phyloP scores from a whole-genome alignment of 768 basidiomycete species.

The Lyophyllum shimeji region DNA sequence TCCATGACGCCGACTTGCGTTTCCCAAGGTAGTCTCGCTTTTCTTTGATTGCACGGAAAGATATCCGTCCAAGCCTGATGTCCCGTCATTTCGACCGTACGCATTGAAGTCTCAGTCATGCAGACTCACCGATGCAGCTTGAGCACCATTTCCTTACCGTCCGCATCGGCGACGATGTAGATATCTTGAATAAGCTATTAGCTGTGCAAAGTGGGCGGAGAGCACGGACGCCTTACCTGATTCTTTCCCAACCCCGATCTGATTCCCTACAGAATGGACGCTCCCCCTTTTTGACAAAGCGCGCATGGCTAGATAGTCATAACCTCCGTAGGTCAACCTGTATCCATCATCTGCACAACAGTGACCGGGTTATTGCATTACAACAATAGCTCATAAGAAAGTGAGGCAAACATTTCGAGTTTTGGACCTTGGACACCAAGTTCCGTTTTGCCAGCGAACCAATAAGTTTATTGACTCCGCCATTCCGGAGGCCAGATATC shows the following conservation, averaged over 20 bases:
- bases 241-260: conserved; percentile 98
- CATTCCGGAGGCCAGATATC: conserved; percentile 88
- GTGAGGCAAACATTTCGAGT: conserved; percentile 73
- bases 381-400: background rate
- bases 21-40: conserved; percentile 97
- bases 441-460: conserved; percentile 91
- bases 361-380: background rate
- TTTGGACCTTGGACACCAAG: conserved; percentile 86
- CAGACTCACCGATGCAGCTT: conserved; percentile 84
- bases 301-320: conserved; percentile 93
- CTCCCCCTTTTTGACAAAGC: conserved; percentile 89
- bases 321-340: conserved; percentile 96
- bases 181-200: conserved; percentile 54
- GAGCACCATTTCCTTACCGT: conserved; percentile 84
- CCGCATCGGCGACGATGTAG: conserved; percentile 83
- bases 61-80: conserved; percentile 89
- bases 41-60: conserved; percentile 94
- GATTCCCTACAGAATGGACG: conserved; percentile 90
- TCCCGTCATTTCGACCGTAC: background rate
- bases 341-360: conserved; percentile 89
- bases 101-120: background rate
- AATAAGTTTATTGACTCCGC: conserved; percentile 91
- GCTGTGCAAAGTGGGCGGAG: background rate
- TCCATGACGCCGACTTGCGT: conserved; percentile 96
- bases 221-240: conserved; percentile 57